Evolutionary conservation across 2,329 filamentous ascomycete species (phyloP).

Genomic region (Cladophialophora immunda): DNA sequence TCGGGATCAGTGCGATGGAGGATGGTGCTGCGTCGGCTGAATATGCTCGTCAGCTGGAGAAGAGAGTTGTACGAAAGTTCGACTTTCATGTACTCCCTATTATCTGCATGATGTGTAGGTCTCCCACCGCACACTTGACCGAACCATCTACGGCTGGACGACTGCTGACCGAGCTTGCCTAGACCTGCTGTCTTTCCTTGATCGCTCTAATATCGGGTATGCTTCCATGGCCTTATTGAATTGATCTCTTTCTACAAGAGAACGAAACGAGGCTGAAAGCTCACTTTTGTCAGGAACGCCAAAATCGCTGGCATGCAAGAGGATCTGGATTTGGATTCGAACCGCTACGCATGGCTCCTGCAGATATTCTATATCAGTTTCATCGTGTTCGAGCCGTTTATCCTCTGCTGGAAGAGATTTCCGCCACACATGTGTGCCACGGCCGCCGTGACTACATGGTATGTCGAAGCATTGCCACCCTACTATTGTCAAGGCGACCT

Average conservation of each 20-base stretch:
- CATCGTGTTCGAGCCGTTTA: constrained; percentile 5
- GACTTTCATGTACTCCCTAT: constrained; percentile 8
- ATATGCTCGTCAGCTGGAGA: constrained; percentile 9
- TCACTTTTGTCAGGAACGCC: neutral
- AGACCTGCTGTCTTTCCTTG: constrained; percentile 2
- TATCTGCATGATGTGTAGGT: neutral
- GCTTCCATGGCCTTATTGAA: no score
- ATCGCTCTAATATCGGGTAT: constrained; percentile 6
- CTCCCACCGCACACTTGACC: no score
- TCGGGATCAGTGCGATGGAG: neutral
- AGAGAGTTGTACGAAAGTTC: constrained; percentile 11
- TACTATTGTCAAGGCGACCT: no score
- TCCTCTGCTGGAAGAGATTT: constrained; percentile 6
- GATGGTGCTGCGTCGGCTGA: constrained; percentile 2
- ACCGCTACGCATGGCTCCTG: constrained; percentile 6
- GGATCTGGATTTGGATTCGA: constrained; percentile 5
- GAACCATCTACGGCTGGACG: no score
- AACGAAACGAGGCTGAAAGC: no score
- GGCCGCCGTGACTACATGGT: neutral
- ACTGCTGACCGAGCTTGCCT: neutral
- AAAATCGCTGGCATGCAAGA: constrained; percentile 12
- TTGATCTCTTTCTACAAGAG: no score
- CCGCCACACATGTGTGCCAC: constrained; percentile 1
- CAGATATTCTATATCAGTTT: constrained; percentile 14
- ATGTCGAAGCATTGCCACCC: no score